Evolutionary conservation across 2,329 filamentous ascomycete genomes (phyloP).

Genomic region (Aspergillus uvarum): DNA sequence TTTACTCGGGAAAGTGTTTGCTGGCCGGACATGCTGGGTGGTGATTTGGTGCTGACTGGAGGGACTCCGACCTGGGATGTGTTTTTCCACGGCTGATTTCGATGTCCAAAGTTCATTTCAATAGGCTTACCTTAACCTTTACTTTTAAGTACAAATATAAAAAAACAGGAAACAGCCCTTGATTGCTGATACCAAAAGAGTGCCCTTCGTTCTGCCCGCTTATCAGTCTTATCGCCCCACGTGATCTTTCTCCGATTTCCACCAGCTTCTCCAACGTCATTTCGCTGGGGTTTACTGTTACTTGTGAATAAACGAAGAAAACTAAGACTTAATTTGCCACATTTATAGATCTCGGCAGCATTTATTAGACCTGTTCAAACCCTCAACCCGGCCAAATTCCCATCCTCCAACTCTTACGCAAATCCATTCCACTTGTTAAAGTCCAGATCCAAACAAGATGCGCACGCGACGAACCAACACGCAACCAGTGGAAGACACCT

Average conservation of each 20-base stretch:
- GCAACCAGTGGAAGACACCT: constrained; percentile 35
- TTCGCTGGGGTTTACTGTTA: not conserved
- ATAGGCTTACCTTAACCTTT: not conserved
- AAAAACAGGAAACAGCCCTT: not conserved
- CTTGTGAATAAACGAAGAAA: no score
- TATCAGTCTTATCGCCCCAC: not conserved
- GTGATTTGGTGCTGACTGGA: not conserved
- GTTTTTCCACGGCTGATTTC: not conserved
- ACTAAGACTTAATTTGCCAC: not conserved
- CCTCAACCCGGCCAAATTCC: not conserved
- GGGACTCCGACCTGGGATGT: not conserved
- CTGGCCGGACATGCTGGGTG: not conserved
- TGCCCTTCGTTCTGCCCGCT: not conserved
- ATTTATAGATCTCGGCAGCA: not conserved
- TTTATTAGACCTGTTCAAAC: not conserved
- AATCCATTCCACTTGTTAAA: not conserved
- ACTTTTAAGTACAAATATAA: not conserved
- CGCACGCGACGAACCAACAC: constrained; percentile 37
- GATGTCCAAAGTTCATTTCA: not conserved
- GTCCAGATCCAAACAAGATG: constrained; percentile 27
- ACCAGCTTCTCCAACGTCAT: not conserved
- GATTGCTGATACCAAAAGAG: not conserved
- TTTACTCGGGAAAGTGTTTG: not conserved
- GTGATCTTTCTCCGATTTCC: not conserved
- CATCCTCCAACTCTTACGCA: no score